Percentiles rank a stretch among this genome's conserved stretches.
Evolutionary conservation across 345 rosid genomes (phyloP).

Genomic region (Murraya koenigii): DNA sequence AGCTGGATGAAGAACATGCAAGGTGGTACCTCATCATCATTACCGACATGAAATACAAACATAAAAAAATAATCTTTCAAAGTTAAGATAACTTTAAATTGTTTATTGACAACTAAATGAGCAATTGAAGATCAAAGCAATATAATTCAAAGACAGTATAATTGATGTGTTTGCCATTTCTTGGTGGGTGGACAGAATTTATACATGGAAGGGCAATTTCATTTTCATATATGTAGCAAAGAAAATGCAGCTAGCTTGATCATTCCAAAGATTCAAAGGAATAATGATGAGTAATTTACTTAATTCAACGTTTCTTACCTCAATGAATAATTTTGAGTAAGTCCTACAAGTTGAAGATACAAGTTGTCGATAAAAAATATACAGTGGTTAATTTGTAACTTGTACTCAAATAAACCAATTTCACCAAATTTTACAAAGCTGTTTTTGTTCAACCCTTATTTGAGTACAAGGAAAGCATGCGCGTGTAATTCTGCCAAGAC

Average conservation of each 20-base stretch:
- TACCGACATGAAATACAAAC: slow-evolving; percentile 1
- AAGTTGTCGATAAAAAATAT: too few species aligned
- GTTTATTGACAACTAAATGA: not conserved
- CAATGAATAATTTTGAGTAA: too few species aligned
- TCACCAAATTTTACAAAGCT: too few species aligned
- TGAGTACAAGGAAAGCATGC: too few species aligned
- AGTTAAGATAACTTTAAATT: not conserved
- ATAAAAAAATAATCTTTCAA: not conserved
- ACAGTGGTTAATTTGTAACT: too few species aligned
- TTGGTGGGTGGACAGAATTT: slow-evolving; percentile 13
- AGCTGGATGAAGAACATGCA: slow-evolving; percentile 7
- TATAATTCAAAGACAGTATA: slow-evolving; percentile 27
- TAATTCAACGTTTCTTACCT: too few species aligned
- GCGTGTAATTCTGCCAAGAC: too few species aligned
- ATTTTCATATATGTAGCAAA: not conserved
- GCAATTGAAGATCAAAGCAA: slow-evolving; percentile 12
- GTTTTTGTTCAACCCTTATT: too few species aligned
- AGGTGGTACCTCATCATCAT: slow-evolving; percentile 20
- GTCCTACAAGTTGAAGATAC: too few species aligned
- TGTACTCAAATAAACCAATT: too few species aligned
- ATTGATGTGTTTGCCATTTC: slow-evolving; percentile 28
- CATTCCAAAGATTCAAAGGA: not conserved
- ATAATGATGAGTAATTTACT: not conserved
- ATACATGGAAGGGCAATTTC: not conserved
- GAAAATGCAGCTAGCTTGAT: too few species aligned